These are phyloP conservation scores for Trichophaea hybrida DNA, from an alignment of 2,329 filamentous ascomycete genomes.

Conservation along the genomic window DNA sequence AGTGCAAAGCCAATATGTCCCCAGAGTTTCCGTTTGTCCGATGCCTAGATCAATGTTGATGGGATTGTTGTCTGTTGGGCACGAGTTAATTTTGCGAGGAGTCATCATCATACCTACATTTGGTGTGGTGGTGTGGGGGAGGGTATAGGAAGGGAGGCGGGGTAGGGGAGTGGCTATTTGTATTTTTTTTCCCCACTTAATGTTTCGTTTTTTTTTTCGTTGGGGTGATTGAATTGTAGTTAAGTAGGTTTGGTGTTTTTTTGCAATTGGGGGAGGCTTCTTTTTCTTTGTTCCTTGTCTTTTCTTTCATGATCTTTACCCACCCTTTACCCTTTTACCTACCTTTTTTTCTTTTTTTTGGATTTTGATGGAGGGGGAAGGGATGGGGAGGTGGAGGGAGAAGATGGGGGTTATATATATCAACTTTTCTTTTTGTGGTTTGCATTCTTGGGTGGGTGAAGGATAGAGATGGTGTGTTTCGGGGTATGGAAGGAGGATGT, in stretches of 20 bases:
- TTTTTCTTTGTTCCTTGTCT: not conserved
- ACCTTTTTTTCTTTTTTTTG: slow-evolving; percentile 7
- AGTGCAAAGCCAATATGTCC: too few relatives aligned
- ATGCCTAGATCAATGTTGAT: too few relatives aligned
- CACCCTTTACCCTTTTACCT: slow-evolving; percentile 6
- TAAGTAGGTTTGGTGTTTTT: not conserved
- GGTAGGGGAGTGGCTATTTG: not conserved
- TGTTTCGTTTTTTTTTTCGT: not conserved
- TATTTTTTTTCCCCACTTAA: not conserved
- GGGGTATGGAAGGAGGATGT: slow-evolving; percentile 14
- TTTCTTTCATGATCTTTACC: not conserved
- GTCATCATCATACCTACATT: too few relatives aligned
- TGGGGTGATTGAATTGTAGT: not conserved
- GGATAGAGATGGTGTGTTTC: too few relatives aligned
- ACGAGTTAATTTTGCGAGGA: too few relatives aligned
- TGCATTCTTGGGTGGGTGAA: not conserved
- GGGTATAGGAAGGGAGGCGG: too few relatives aligned
- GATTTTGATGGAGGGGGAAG: not conserved
- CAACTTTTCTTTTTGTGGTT: not conserved
- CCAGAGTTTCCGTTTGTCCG: too few relatives aligned
- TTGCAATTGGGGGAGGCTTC: not conserved
- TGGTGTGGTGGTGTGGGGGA: too few relatives aligned
- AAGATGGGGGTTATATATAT: slow-evolving; percentile 2
- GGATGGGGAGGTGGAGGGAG: not conserved
- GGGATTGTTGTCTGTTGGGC: too few relatives aligned